Conservation (phyloP, 106 monocot species). For the Allium fistulosum region DNA sequence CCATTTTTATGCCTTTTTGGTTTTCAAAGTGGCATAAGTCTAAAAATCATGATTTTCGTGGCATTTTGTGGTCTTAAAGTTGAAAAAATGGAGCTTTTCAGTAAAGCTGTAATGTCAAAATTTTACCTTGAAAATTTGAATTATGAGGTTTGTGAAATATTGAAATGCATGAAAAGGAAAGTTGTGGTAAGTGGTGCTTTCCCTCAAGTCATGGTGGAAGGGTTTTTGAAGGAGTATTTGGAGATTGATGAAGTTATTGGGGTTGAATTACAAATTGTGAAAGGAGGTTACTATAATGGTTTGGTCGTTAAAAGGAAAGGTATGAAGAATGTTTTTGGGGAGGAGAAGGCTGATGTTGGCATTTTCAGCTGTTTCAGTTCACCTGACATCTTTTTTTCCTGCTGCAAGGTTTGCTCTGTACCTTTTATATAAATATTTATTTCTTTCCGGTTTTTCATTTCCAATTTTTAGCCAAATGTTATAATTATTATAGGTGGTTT, state of each 20-base stretch:
- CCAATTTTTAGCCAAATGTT: no score
- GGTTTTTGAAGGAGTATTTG: constrained; percentile 59
- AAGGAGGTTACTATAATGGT: constrained; percentile 38
- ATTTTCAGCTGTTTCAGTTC: constrained; percentile 23
- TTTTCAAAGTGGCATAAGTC: constrained; percentile 2
- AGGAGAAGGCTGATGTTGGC: constrained; percentile 31
- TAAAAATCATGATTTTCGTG: constrained; percentile 58
- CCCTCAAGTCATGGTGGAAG: constrained; percentile 65
- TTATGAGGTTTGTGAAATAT: constrained; percentile 23
- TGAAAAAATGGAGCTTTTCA: constrained; percentile 31
- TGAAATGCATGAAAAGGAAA: constrained; percentile 21
- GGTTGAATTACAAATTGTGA: constrained; percentile 28
- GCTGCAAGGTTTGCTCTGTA: constrained; percentile 34
- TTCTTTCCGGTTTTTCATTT: no score
- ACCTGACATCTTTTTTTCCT: constrained; percentile 32
- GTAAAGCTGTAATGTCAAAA: constrained; percentile 62
- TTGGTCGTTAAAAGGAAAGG: constrained; percentile 18
- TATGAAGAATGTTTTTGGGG: constrained; percentile 23
- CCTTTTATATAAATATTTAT: no score
- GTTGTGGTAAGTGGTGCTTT: constrained; percentile 29
- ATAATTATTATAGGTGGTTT: no score
- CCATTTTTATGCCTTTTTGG: constrained; percentile 46
- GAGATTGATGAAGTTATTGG: constrained; percentile 29
- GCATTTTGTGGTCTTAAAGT: constrained; percentile 51
- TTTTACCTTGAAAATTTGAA: constrained; percentile 60